Percentiles rank a stretch among this genome's conserved stretches.
Conservation (phyloP, 345 rosid genomes). For the Sisymbrium altissimum region DNA sequence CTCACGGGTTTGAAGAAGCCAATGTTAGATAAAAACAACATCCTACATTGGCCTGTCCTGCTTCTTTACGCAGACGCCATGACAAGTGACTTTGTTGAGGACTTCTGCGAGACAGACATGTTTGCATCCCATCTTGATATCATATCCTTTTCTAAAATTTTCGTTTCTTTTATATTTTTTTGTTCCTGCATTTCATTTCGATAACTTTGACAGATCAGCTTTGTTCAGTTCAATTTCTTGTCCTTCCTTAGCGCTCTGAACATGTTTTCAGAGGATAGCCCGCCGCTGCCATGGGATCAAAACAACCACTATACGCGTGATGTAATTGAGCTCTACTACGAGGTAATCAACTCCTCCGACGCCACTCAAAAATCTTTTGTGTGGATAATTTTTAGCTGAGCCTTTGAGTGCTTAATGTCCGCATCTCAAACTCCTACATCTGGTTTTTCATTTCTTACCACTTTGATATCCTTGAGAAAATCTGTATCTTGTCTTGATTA, state of each 20-base stretch:
- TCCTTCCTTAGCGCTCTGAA: slow-evolving; percentile 58
- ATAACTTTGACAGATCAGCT: neutral
- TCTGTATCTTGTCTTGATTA: neutral
- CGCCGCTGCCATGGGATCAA: slow-evolving; percentile 73
- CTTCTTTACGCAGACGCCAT: slow-evolving; percentile 86
- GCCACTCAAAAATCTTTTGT: neutral
- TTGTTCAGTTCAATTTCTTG: slow-evolving; percentile 8
- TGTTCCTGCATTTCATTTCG: neutral
- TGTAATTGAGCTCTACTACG: slow-evolving; percentile 73
- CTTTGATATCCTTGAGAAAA: neutral
- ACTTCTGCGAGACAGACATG: slow-evolving; percentile 82
- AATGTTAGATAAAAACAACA: slow-evolving; percentile 56
- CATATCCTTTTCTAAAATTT: slow-evolving; percentile 58
- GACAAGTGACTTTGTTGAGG: slow-evolving; percentile 90
- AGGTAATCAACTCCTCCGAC: slow-evolving; percentile 45
- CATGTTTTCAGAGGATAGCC: slow-evolving; percentile 80
- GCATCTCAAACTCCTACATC: neutral
- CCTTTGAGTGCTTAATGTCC: too few relatives aligned
- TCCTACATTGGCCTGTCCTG: slow-evolving; percentile 90
- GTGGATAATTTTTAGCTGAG: neutral
- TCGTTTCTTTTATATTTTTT: neutral
- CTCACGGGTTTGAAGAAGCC: slow-evolving; percentile 81
- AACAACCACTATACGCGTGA: slow-evolving; percentile 65
- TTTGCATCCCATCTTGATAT: slow-evolving; percentile 77
- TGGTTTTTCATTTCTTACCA: neutral